A percentile compares a stretch with the other conserved stretches of the same genome.
These are phyloP conservation scores for Mycena sp. DNA, from an alignment of 1,284 basidiomycete genomes.

Conservation along the genomic window DNA sequence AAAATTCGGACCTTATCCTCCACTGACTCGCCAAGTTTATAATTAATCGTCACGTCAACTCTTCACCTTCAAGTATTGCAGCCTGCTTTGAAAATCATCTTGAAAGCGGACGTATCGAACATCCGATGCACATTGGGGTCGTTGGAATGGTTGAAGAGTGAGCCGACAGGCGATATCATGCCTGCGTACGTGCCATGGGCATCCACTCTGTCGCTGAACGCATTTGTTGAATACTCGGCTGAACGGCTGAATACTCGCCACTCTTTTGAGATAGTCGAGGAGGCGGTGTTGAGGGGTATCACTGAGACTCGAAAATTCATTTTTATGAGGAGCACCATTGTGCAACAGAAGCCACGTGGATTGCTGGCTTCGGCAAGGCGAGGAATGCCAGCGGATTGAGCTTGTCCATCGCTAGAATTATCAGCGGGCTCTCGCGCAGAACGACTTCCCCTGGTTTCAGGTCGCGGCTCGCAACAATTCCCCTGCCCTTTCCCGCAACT, in stretches of 20 bases:
- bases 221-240: no score
- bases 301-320: neutral
- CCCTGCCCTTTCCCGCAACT: slow-evolving; percentile 4
- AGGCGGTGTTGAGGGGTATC: slow-evolving; percentile 14
- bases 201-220: no score
- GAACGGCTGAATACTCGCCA: slow-evolving; percentile 2
- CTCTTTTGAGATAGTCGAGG: slow-evolving; percentile 12
- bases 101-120: slow-evolving; percentile 2
- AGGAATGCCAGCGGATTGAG: neutral
- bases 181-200: neutral
- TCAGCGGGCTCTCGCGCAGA: slow-evolving; percentile 6
- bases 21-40: neutral
- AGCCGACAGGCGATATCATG: slow-evolving; percentile 1
- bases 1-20: neutral
- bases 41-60: neutral
- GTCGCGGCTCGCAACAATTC: slow-evolving; percentile 1
- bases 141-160: slow-evolving; percentile 15
- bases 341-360: neutral
- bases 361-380: neutral
- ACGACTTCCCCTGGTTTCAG: slow-evolving; percentile 3
- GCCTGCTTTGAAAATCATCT: neutral
- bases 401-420: neutral
- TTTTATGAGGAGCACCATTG: neutral
- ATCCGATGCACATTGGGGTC: neutral
- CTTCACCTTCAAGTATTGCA: neutral